Percentiles rank a stretch among this genome's conserved stretches.
phyloP scores from a whole-genome alignment of 441 rosid genomes.

The Populus hybrid region DNA sequence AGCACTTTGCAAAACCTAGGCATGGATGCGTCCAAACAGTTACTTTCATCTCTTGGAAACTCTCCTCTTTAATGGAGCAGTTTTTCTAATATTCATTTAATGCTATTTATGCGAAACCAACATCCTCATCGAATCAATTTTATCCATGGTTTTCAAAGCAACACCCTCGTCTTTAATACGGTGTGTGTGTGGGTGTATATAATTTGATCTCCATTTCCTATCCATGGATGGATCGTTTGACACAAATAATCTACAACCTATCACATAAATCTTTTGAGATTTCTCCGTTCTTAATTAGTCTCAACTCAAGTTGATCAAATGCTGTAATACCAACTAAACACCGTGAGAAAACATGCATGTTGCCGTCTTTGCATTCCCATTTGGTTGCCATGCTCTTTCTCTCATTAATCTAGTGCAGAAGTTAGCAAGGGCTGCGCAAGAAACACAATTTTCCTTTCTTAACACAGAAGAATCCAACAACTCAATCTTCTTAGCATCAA shows the following conservation, averaged over 20 bases:
- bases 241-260: background rate
- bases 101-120: background rate
- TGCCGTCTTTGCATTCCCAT: constrained; percentile 31
- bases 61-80: background rate
- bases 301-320: background rate
- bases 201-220: background rate
- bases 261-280: background rate
- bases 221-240: background rate
- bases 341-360: constrained; percentile 11
- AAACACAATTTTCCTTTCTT: constrained; percentile 25
- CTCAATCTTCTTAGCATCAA: constrained; percentile 11
- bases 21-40: background rate
- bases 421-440: constrained; percentile 20
- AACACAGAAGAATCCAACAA: constrained; percentile 23
- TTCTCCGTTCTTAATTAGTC: background rate
- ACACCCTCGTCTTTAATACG: background rate
- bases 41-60: background rate
- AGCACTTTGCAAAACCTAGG: too few relatives aligned
- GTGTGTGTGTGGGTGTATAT: background rate
- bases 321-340: background rate
- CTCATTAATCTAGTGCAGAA: constrained; percentile 26
- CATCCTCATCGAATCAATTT: background rate
- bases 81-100: background rate
- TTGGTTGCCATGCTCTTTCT: constrained; percentile 31
- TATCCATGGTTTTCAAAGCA: background rate